Conservation (phyloP, 2,329 filamentous ascomycete genomes). For the Rhexocercosporidium sp. region DNA sequence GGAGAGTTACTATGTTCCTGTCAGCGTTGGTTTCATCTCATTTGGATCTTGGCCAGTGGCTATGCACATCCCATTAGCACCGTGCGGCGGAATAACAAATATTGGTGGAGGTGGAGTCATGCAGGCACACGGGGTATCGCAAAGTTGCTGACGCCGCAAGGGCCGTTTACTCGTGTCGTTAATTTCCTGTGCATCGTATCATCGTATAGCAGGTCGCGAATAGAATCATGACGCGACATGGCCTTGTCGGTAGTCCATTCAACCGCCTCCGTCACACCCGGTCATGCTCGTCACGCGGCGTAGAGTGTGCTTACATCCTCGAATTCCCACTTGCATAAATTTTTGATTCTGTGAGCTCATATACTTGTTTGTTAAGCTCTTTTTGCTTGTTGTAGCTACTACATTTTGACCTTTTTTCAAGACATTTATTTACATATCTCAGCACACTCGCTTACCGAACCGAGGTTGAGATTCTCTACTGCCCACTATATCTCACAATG, state of each 20-base stretch:
- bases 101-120: neutral
- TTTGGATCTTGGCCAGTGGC: neutral
- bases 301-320: neutral
- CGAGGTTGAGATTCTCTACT: neutral
- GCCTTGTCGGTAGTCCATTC: neutral
- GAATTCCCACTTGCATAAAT: neutral
- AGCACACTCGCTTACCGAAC: neutral
- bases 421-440: neutral
- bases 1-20: neutral
- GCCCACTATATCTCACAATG: neutral
- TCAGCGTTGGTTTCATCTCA: neutral
- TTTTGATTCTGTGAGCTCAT: neutral
- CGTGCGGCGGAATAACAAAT: slow-evolving; percentile 2
- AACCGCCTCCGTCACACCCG: neutral
- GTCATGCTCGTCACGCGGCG: neutral
- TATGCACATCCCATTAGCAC: neutral
- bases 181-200: neutral
- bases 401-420: neutral
- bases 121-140: neutral
- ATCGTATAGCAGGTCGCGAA: neutral
- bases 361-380: neutral
- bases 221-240: neutral
- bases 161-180: neutral
- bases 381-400: neutral
- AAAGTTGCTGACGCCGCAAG: neutral